Conservation (phyloP, 768 basidiomycete species). For the Russula sp. region DNA sequence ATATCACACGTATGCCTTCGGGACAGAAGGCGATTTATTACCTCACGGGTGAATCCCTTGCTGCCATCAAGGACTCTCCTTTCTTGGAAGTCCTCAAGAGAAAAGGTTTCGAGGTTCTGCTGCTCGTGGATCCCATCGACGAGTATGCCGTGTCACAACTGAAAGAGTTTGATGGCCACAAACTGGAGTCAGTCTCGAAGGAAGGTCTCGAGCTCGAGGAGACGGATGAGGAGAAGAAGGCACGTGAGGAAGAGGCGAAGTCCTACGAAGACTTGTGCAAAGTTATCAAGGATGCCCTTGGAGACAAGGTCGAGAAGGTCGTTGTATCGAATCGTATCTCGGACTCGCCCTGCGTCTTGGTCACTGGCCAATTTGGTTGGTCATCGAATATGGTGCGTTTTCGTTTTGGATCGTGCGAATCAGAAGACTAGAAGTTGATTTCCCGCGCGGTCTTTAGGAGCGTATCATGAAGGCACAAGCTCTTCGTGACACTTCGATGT, state of each 20-base stretch:
- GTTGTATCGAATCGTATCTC: conserved; percentile 95
- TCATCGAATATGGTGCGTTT: conserved; percentile 89
- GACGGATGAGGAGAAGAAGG: conserved; percentile 94
- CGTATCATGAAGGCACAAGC: conserved; percentile 99
- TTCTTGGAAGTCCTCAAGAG: conserved; percentile 99
- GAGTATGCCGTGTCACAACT: conserved; percentile 98
- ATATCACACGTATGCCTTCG: conserved; percentile 99
- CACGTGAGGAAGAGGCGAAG: conserved; percentile 76
- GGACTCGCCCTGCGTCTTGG: conserved; percentile 93
- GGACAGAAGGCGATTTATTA: conserved; percentile 99
- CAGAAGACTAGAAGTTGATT: not conserved
- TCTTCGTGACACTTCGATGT: conserved; percentile 93
- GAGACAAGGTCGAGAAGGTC: conserved; percentile 99
- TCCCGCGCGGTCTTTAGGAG: conserved; percentile 39
- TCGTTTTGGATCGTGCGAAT: not conserved
- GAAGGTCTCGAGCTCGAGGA: conserved; percentile 99
- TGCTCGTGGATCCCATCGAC: conserved; percentile 97
- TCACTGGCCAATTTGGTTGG: conserved; percentile 99
- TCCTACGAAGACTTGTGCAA: conserved; percentile 86
- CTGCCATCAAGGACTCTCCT: conserved; percentile 84
- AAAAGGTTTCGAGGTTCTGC: conserved; percentile 97
- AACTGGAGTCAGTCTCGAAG: conserved; percentile 96
- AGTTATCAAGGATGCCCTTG: conserved; percentile 95
- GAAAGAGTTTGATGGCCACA: conserved; percentile 98
- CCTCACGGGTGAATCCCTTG: conserved; percentile 96